Base-by-base conservation (phyloP, 2,329 filamentous ascomycete species). In the Chaetothyriales sp. region DNA sequence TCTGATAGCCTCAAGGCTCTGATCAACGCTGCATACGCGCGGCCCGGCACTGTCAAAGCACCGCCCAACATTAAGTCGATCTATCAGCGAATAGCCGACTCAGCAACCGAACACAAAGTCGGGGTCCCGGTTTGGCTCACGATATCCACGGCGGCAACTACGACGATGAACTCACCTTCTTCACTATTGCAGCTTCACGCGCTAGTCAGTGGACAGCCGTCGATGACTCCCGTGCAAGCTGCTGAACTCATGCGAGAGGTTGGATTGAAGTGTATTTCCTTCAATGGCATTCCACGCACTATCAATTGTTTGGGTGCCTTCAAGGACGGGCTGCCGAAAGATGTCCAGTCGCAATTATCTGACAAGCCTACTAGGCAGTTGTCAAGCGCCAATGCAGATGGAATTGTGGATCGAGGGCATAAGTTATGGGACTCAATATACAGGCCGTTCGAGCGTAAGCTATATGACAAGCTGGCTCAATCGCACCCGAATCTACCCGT, bases 81-180 rank as follows among this genome's bases (percentile, higher is more conserved):
- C 25, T 86, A 84, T 67, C 71, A 76, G 54, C 69, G 72, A 28
- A 81, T 89, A 61, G 78, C 81, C 13, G 69, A 73, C 55, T 78
- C 84, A 58, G 85, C 85, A 1, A 66, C 69, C 20, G 67, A 72
- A n/a, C 77, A 78, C 58, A 76, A 79, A 59, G 75, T 87, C 51
- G 82, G 81, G 22, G 64, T 71, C 51, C 73, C 77, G 55, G 78
- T 82, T 46, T 88, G 83, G 82, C 66, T 87, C 15, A 77, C 79
- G 15, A 68, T 86, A 40, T 81, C 83, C 82, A 84, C 86, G 0
- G 87, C 86, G 29, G 82, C 86, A 18, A 88, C 86, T 1, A 86
- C 90, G 70, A 92, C 87, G 1, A 80, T 92, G 73, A 92, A 94
- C 71, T 89, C 86, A 1, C 86, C 86, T 20, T 83, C 85, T 52